Evolutionary conservation across 306 rosid species (phyloP), one percentile per base, ranked within the genome.

Genomic region (Alnus glutinosa): DNA sequence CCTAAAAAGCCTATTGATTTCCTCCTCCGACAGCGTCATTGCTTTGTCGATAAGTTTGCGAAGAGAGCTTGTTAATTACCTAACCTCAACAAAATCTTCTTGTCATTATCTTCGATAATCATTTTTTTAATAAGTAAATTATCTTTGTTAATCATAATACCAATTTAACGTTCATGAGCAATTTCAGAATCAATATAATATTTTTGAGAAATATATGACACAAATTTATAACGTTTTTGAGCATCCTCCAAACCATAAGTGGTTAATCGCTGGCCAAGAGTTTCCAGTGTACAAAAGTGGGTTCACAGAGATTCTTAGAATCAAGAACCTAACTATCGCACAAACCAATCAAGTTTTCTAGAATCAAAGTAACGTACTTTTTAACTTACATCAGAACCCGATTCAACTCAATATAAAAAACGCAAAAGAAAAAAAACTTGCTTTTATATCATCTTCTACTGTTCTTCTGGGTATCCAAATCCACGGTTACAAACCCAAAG

Each of bases 21-120:
- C 94, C 0, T 89, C 96, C 10, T 92, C 98, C 0, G 89, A 19
- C 0, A 85, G 49, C 61, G 73, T 93, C 97, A 94, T 94, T 72
- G 59, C 81, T 57, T 75, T 32, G 14, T 52, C 59, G 7, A 34
- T n/a, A 36, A 9, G 16, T 36, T 51, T 75, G 32, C 5, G 19
- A 39, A 36, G 23, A 16, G 12, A 64, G 23, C 23, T 64, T 34
- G 34, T 64, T 2, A 59, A 14, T 36, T 64, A 64, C 46, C n/a
- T 13, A 64, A 19, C 37, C 34, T 59, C 36, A 30, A 59, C 66
- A 59, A 59, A 59, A 59, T 16, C 28, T 16, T 55, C 52, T 49
- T 49, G 4, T 10, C 52, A 49, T 9, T 49, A 55, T 11, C 19
- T 18, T 55, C 7, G 9, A 1, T 7, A 55, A 18, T 49, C 3